Evolutionary conservation across 1,284 basidiomycete species (phyloP), one percentile per base, ranked within the genome.

Genomic region (Ustilago sp.): DNA sequence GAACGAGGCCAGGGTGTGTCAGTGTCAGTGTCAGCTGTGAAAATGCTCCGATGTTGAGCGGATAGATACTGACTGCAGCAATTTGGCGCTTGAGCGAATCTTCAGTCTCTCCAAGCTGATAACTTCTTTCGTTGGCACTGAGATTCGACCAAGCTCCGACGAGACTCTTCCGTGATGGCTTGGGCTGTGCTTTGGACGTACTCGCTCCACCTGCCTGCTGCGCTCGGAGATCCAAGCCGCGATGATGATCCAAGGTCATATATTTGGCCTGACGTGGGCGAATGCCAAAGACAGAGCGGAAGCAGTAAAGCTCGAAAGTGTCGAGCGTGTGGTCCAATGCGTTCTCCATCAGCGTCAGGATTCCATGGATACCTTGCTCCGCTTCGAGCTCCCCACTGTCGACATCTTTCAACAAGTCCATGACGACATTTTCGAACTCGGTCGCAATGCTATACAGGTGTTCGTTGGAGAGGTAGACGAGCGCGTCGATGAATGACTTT

Each of bases 271-370:
- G 82, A 6, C 75, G 63, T 3, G 81, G 51, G 11, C 77, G 78
- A 53, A 85, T 73, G 13, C 82, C 82, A 59, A 85, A 85, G 11
- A 85, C 81, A 9, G 72, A 73, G 12, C 78, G 61, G 48, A 84
- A 67, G n/a, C 80, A 84, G 63, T 79, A 85, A 32, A 85, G 79
- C 65, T 85, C 84, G 35, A 84, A 81, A 1, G 83, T 82, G 56
- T 85, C 84, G 59, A 85, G 75, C 4, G 80, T 82, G 59, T 85
- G 82, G 54, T 85, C 84, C 19, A 85, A 68, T 19, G 80, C 72
- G 62, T 85, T 82, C 63, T 85, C 84, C 60, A 85, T 67, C 19
- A 85, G 66, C 38, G 84, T 85, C 52, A 80, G 39, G 23, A 85
- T 75, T 12, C 71, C 63, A 62, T 85, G 84, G 28, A 82, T 74